A percentile compares a stretch with the other conserved stretches of the same genome.
These are phyloP conservation scores for Cyanidioschyzon merolae DNA, from an alignment of 23 red algal species.

Conservation along the genomic window DNA sequence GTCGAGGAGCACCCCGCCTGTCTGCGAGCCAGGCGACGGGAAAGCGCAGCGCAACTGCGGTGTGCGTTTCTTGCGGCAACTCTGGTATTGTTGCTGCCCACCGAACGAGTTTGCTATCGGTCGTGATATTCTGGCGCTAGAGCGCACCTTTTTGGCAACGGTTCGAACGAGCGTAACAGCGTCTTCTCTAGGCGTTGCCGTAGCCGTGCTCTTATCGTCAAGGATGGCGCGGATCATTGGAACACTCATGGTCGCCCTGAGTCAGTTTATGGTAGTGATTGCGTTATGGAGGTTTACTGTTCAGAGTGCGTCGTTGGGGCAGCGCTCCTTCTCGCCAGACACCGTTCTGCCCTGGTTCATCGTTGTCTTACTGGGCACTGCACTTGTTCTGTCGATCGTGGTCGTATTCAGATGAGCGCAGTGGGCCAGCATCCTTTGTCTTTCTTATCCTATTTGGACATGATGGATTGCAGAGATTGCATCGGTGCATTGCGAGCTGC, in stretches of 20 bases:
- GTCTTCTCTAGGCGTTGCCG: background rate
- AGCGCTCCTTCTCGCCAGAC: background rate
- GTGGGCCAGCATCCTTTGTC: too few species aligned
- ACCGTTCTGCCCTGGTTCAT: constrained; percentile 8
- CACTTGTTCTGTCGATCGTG: background rate
- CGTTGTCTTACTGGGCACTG: constrained; percentile 1
- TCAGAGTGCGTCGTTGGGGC: background rate
- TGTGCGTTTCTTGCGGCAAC: background rate
- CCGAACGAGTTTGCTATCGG: background rate
- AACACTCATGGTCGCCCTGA: background rate
- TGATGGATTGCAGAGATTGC: too few species aligned
- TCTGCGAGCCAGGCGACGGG: too few species aligned
- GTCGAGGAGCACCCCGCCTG: too few species aligned
- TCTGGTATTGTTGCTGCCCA: background rate
- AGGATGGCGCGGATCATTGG: background rate
- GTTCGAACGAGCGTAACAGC: background rate
- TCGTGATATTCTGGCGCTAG: constrained; percentile 1
- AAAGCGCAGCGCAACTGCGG: too few species aligned
- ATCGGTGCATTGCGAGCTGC: too few species aligned
- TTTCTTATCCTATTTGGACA: too few species aligned
- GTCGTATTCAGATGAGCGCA: background rate
- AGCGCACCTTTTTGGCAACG: constrained; percentile 1
- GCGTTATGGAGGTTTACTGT: background rate
- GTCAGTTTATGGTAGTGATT: background rate
- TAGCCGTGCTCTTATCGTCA: background rate